A percentile compares a stretch with the other conserved stretches of the same genome.
Conservation (phyloP, 805 yeast genomes). For the Ogataea angusta region DNA sequence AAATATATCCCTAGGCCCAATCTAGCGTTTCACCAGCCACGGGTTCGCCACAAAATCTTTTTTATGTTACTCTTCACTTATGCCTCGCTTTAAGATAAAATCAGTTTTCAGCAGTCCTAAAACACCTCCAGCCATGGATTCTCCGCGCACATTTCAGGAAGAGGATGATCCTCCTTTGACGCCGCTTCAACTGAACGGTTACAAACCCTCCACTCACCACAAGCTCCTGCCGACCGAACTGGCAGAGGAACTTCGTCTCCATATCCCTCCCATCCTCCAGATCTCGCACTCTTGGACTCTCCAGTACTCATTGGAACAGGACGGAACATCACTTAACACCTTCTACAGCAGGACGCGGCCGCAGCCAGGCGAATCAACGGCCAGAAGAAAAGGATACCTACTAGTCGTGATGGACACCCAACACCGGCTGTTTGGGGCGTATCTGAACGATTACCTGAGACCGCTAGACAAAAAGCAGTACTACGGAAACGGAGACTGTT, state of each 20-base stretch:
- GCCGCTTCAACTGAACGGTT: constrained; percentile 59
- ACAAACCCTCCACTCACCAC: constrained; percentile 52
- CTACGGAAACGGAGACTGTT: constrained; percentile 94
- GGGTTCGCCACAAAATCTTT: constrained; percentile 4
- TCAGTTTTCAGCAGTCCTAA: constrained; percentile 17
- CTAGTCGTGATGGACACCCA: constrained; percentile 65
- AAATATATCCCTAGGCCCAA: not conserved
- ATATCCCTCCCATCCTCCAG: constrained; percentile 78
- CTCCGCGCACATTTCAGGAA: constrained; percentile 8
- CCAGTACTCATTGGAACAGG: constrained; percentile 82
- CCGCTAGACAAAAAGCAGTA: constrained; percentile 71
- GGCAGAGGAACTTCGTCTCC: constrained; percentile 69
- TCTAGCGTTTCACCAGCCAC: constrained; percentile 9
- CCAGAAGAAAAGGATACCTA: constrained; percentile 58
- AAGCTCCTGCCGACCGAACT: constrained; percentile 52
- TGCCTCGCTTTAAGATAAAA: constrained; percentile 19
- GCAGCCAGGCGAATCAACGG: constrained; percentile 33
- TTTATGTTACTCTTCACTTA: constrained; percentile 1
- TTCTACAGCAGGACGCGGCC: constrained; percentile 59
- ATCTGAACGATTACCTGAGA: constrained; percentile 65
- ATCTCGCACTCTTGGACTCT: constrained; percentile 74
- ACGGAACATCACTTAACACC: constrained; percentile 84
- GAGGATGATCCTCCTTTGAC: constrained; percentile 45
- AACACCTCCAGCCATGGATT: constrained; percentile 12
- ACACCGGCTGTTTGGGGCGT: constrained; percentile 73